Percentiles rank a stretch among this genome's conserved stretches.
Conservation (phyloP, 495 filamentous ascomycete genomes). For the Xylaria curta region DNA sequence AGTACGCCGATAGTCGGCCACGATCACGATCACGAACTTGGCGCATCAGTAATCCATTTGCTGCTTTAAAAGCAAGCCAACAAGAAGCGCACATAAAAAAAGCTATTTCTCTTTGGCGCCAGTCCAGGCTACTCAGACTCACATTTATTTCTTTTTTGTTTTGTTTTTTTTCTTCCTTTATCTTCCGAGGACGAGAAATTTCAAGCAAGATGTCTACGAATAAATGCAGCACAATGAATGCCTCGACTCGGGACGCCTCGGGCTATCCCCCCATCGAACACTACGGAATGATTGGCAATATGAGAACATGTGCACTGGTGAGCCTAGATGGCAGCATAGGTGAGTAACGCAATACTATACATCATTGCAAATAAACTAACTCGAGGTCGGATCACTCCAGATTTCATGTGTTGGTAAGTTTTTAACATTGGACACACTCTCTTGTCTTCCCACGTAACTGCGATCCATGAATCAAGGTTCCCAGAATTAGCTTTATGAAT, state of each 20-base stretch:
- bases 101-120: not conserved
- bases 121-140: not conserved
- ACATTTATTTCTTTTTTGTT: not conserved
- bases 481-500: not conserved
- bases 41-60: not conserved
- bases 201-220: constrained; percentile 29
- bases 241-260: constrained; percentile 38
- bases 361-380: constrained; percentile 11
- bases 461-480: not conserved
- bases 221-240: constrained; percentile 36
- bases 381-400: constrained; percentile 32
- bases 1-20: not conserved
- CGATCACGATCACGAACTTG: not conserved
- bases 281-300: constrained; percentile 79
- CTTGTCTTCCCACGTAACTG: not conserved
- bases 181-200: not conserved
- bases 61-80: not conserved
- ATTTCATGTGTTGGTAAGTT: constrained; percentile 76
- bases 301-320: constrained; percentile 76
- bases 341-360: constrained; percentile 9
- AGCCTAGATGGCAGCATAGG: constrained; percentile 70
- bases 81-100: not conserved
- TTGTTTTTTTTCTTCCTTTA: not conserved
- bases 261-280: constrained; percentile 72
- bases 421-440: not conserved